Percentiles rank a stretch among this genome's conserved stretches.
These are phyloP conservation scores for Stagonosporopsis cucurbitacearum DNA, from an alignment of 2,329 filamentous ascomycete species.

Conservation along the genomic window DNA sequence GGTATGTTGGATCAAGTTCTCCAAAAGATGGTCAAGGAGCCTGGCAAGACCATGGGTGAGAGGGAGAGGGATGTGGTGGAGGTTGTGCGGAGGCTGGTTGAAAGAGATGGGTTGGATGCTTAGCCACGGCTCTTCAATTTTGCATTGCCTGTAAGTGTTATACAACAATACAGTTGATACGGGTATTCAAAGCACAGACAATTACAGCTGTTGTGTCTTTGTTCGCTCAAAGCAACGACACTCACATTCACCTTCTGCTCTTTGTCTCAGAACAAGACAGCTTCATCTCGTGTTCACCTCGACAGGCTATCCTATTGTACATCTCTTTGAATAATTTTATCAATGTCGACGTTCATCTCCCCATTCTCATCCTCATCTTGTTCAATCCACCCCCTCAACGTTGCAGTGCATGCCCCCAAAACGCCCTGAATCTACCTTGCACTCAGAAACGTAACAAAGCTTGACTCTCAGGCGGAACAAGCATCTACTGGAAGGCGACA, in stretches of 20 bases:
- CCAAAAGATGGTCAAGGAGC: slow-evolving; percentile 79
- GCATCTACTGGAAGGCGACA: no score
- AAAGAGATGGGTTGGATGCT: slow-evolving; percentile 83
- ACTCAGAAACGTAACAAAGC: background rate
- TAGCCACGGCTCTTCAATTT: slow-evolving; percentile 9
- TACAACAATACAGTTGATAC: background rate
- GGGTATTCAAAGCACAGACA: background rate
- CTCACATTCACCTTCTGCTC: background rate
- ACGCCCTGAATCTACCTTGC: background rate
- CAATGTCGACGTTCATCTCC: background rate
- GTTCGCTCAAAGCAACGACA: background rate
- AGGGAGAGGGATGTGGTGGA: slow-evolving; percentile 69
- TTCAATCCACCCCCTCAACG: no score
- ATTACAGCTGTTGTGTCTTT: background rate
- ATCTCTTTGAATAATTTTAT: background rate
- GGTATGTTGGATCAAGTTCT: slow-evolving; percentile 87
- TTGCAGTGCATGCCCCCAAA: no score
- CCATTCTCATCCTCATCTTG: background rate
- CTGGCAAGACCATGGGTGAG: slow-evolving; percentile 61
- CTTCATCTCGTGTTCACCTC: background rate
- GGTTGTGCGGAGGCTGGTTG: slow-evolving; percentile 79
- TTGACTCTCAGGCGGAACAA: no score
- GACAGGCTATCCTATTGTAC: background rate
- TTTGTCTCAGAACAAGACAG: background rate
- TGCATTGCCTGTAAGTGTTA: background rate